Evolutionary conservation across 441 rosid species (phyloP), one percentile per base, ranked within the genome.

Genomic region (Daphne laureola): DNA sequence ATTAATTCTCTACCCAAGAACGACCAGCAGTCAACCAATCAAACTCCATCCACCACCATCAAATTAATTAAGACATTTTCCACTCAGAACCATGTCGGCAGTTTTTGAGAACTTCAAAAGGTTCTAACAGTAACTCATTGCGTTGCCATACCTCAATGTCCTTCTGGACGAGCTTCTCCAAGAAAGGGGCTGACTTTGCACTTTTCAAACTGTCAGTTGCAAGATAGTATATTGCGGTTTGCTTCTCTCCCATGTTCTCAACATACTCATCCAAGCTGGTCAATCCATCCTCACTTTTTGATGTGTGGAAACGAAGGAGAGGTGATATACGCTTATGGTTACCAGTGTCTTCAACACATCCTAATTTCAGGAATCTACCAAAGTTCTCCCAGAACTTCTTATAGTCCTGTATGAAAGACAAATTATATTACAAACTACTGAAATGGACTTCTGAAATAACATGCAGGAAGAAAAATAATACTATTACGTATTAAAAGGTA

Each of bases 341-440:
- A 12, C 90, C 96, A 55, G 89, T 40, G 71, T 93, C 99, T 76
- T 93, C 99, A 53, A 93, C 73, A 48, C 95, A 90, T 57, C 99
- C 99, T 71, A 94, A 73, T 58, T 94, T 90, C 45, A 94, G 52
- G 71, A 90, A 83, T 77, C 82, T 81, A 14, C 97, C 96, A 50
- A 90, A 87, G 64, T 90, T 90, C 80, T 94, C 99, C 97, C 97
- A 94, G 68, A 94, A 87, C 55, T 87, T 94, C 66, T 87, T 87
- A 73, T 87, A 94, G 70, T 90, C 97, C 95, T 94, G 79, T n/a
- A 66, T 69, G 18, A 52, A 74, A 42, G 26, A 42, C 3, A 31
- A 61, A 48, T 21, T 52, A 41, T 21, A 27, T 6, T 55, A 48
- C 31, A 41, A 25, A n/a, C 12, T 57, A 46, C 36, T 52, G 17